Conservation (phyloP, 2,329 filamentous ascomycete species). For the Aspergillus phoenicis region DNA sequence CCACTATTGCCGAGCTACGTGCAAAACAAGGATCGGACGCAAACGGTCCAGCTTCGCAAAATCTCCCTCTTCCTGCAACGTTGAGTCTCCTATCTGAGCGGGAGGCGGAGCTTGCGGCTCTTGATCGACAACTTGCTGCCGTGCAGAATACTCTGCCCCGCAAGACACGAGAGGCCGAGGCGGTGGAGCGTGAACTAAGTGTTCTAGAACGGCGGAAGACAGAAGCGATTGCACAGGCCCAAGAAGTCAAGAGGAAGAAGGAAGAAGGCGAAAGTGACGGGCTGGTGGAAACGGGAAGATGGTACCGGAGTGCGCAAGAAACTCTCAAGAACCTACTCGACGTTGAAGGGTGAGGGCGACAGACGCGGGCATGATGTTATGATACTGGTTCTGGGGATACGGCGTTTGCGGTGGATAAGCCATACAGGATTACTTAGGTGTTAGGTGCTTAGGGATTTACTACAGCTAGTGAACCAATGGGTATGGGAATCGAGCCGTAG, state of each 20-base stretch:
- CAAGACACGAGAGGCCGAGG: conserved; percentile 49
- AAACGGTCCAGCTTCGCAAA: conserved; percentile 50
- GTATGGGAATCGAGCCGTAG: conserved; percentile 40
- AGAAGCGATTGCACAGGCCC: conserved; percentile 51
- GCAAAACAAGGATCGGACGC: conserved; percentile 64
- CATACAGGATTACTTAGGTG: conserved; percentile 15
- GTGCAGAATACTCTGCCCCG: conserved; percentile 48
- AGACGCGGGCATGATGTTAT: conserved; percentile 23
- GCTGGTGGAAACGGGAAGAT: conserved; percentile 49
- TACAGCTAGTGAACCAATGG: conserved; percentile 20
- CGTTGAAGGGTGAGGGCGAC: conserved; percentile 27
- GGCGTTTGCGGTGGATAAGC: conserved; percentile 27
- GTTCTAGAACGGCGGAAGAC: conserved; percentile 49
- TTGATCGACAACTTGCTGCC: conserved; percentile 46
- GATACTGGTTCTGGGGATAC: conserved; percentile 17
- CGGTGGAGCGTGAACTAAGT: conserved; percentile 47
- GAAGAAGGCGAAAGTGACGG: conserved; percentile 50
- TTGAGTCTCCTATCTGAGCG: conserved; percentile 43
- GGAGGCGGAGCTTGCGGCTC: conserved; percentile 43
- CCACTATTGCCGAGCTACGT: conserved; percentile 52
- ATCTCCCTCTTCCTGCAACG: conserved; percentile 45
- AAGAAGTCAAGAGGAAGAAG: conserved; percentile 46
- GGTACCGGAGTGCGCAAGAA: conserved; percentile 48
- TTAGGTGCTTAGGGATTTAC: not conserved
- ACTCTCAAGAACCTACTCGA: conserved; percentile 44